Conservation (phyloP, 2,329 filamentous ascomycete genomes). For the Xylariaceae sp. region DNA sequence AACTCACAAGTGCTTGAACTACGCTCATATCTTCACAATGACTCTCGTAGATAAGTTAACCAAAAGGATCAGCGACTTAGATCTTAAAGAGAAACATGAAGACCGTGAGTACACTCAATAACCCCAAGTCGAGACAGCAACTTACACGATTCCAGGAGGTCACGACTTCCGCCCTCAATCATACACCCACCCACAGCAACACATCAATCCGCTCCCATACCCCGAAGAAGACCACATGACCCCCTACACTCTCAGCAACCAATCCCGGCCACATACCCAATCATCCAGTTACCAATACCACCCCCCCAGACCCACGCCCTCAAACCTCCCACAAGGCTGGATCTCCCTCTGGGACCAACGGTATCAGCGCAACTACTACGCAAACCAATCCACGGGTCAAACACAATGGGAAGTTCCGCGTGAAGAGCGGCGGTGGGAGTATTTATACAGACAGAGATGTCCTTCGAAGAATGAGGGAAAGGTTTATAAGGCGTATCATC, state of each 20-base stretch:
- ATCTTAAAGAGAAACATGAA: not conserved
- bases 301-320: too few species aligned
- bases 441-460: not conserved
- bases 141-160: too few species aligned
- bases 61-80: not conserved
- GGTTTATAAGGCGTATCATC: not conserved
- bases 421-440: not conserved
- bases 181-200: too few species aligned
- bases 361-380: not conserved
- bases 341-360: not conserved
- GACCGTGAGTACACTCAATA: not conserved
- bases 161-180: too few species aligned
- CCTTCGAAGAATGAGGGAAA: not conserved
- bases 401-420: not conserved
- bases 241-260: not conserved
- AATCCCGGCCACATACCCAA: too few species aligned
- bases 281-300: not conserved
- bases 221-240: not conserved
- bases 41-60: not conserved
- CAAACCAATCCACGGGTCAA: not conserved
- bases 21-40: not conserved
- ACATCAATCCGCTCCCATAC: too few species aligned
- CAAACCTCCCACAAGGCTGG: not conserved
- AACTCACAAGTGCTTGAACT: not conserved
- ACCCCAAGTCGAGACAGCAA: not conserved